Percentiles rank a stretch among this genome's conserved stretches.
Evolutionary conservation across 2,329 filamentous ascomycete species (phyloP).

Genomic region (Teratosphaeria nubilosa): DNA sequence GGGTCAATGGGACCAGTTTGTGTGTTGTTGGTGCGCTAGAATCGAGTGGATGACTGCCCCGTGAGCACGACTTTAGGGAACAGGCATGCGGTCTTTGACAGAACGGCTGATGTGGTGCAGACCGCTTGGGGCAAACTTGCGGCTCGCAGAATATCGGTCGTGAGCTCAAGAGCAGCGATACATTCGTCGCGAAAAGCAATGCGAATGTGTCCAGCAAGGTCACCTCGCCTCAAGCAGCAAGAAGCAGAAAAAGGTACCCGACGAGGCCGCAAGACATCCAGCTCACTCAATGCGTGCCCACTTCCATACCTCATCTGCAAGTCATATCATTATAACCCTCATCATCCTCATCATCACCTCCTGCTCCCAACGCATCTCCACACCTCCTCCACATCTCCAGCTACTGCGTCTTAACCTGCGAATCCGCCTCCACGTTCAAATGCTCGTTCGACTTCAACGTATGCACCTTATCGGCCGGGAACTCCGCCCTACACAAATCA

Average conservation of each 20-base stretch:
- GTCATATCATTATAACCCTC: not conserved
- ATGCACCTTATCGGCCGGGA: conserved; percentile 55
- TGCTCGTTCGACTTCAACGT: conserved; percentile 60
- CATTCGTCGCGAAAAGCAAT: too few species aligned
- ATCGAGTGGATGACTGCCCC: too few species aligned
- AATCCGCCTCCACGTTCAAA: conserved; percentile 70
- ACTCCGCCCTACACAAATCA: conserved; percentile 52
- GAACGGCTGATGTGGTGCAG: too few species aligned
- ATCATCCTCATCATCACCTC: not conserved
- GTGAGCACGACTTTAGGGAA: too few species aligned
- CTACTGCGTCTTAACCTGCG: conserved; percentile 60
- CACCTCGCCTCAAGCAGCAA: not conserved
- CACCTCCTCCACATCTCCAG: not conserved
- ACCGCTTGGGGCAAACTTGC: too few species aligned
- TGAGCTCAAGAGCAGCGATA: too few species aligned
- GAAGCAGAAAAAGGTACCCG: not conserved
- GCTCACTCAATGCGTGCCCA: not conserved
- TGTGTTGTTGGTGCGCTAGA: too few species aligned
- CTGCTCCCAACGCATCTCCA: too few species aligned
- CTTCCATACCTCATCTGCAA: not conserved
- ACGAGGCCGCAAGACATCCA: not conserved
- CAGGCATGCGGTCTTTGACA: too few species aligned
- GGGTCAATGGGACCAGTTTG: too few species aligned
- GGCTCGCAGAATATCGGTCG: too few species aligned
- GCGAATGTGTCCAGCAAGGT: not conserved